A percentile compares a stretch with the other conserved stretches of the same genome.
Conservation (phyloP, 345 rosid genomes). For the Sonneratia alba region DNA sequence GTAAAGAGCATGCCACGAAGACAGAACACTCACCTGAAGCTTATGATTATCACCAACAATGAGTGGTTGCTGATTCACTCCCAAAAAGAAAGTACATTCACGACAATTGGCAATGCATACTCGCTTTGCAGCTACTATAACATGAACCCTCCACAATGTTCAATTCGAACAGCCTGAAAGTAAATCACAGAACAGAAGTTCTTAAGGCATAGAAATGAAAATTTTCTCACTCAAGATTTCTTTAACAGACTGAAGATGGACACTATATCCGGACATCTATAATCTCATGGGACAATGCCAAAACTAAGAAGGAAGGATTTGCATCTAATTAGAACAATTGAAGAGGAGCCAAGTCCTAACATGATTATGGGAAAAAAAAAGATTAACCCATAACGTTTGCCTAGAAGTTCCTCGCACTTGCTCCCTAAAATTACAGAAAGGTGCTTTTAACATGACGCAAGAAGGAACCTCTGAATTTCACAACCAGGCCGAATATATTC, state of each 20-base stretch:
- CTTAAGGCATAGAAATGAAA: background rate
- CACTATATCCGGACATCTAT: background rate
- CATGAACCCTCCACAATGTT: constrained; percentile 99
- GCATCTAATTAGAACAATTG: background rate
- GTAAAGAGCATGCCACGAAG: background rate
- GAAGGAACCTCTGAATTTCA: background rate
- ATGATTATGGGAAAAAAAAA: background rate
- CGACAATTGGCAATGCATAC: constrained; percentile 94
- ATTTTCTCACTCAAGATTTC: background rate
- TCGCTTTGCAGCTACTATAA: constrained; percentile 78
- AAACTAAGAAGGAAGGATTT: background rate
- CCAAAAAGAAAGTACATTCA: constrained; percentile 91
- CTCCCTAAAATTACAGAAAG: background rate
- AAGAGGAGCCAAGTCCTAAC: background rate
- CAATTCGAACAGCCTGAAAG: constrained; percentile 76
- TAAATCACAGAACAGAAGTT: constrained; percentile 3
- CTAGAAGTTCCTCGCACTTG: background rate
- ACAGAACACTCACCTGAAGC: constrained; percentile 57
- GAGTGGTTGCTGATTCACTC: constrained; percentile 98
- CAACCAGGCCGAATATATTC: background rate
- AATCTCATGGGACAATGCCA: background rate
- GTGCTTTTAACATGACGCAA: background rate
- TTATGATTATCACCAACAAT: constrained; percentile 97
- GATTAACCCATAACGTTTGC: background rate
- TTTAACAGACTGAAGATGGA: background rate